Conservation (phyloP, 352 stramenopile genomes). For the Globisporangium uncinulatum region DNA sequence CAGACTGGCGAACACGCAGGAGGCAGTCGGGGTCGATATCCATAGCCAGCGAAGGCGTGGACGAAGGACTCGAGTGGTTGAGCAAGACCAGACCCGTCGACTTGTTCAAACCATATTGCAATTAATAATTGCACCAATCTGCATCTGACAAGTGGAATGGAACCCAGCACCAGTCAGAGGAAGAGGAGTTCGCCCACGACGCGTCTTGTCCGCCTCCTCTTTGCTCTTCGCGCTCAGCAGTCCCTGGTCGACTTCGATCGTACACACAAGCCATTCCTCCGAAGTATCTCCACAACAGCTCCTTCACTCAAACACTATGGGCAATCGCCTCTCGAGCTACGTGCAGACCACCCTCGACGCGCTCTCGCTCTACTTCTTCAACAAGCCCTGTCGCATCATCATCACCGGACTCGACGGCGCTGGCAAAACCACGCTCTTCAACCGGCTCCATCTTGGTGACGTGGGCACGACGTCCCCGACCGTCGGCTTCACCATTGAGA, state of each 20-base stretch:
- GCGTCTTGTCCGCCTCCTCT: too few relatives aligned
- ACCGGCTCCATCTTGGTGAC: slow-evolving; percentile 79
- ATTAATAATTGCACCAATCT: not conserved
- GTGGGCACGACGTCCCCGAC: slow-evolving; percentile 69
- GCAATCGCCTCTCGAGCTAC: slow-evolving; percentile 36
- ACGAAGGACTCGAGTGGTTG: too few relatives aligned
- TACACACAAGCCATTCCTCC: too few relatives aligned
- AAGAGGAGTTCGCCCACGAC: too few relatives aligned
- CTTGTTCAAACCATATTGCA: not conserved
- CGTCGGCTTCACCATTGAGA: slow-evolving; percentile 86
- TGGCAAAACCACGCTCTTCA: slow-evolving; percentile 96
- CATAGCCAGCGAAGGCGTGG: too few relatives aligned
- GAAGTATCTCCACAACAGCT: too few relatives aligned
- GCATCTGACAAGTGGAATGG: not conserved
- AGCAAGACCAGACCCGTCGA: too few relatives aligned
- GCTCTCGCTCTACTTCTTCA: slow-evolving; percentile 22
- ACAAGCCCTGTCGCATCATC: slow-evolving; percentile 45
- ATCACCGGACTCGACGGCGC: slow-evolving; percentile 94
- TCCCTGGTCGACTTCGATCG: too few relatives aligned
- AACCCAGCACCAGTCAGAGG: too few relatives aligned
- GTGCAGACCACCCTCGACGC: slow-evolving; percentile 24
- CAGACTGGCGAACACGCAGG: too few relatives aligned
- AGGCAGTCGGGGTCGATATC: too few relatives aligned
- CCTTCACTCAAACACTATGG: slow-evolving; percentile 29
- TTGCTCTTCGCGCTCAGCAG: too few relatives aligned